phyloP scores from a whole-genome alignment of 1,284 basidiomycete species.

The Tilletia horrida region DNA sequence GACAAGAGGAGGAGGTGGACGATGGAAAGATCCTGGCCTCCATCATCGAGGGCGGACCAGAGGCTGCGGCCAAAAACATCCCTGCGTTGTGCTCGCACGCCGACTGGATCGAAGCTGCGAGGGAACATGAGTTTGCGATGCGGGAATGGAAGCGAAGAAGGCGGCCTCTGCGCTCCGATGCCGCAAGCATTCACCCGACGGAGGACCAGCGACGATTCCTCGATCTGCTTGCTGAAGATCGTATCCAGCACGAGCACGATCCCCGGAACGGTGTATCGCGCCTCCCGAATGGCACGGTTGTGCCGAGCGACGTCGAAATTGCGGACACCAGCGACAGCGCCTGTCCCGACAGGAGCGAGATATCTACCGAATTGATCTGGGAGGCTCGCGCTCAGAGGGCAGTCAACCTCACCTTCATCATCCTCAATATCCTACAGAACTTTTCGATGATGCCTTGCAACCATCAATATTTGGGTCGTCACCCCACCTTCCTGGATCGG shows the following conservation, averaged over 20 bases:
- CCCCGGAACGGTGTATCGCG: no score
- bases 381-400: slow-evolving; percentile 28
- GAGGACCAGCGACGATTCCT: no score
- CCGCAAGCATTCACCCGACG: no score
- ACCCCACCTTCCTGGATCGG: slow-evolving; percentile 66
- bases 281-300: no score
- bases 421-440: slow-evolving; percentile 81
- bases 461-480: slow-evolving; percentile 65
- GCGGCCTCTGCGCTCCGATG: slow-evolving; percentile 12
- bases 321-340: no score
- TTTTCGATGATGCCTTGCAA: slow-evolving; percentile 74
- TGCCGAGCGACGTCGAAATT: no score
- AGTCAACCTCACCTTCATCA: slow-evolving; percentile 68
- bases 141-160: slow-evolving; percentile 35
- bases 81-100: slow-evolving; percentile 30
- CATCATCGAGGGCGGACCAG: slow-evolving; percentile 59
- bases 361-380: slow-evolving; percentile 62
- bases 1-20: no score
- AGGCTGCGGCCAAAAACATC: no score
- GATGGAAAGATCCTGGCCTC: slow-evolving; percentile 60
- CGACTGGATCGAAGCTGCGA: slow-evolving; percentile 43
- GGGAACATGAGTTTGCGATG: slow-evolving; percentile 46
- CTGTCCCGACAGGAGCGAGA: slow-evolving; percentile 52
- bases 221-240: no score
- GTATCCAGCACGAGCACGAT: no score